Evolutionary conservation across 768 basidiomycete genomes (phyloP).

Genomic region (Ramaria rubella): DNA sequence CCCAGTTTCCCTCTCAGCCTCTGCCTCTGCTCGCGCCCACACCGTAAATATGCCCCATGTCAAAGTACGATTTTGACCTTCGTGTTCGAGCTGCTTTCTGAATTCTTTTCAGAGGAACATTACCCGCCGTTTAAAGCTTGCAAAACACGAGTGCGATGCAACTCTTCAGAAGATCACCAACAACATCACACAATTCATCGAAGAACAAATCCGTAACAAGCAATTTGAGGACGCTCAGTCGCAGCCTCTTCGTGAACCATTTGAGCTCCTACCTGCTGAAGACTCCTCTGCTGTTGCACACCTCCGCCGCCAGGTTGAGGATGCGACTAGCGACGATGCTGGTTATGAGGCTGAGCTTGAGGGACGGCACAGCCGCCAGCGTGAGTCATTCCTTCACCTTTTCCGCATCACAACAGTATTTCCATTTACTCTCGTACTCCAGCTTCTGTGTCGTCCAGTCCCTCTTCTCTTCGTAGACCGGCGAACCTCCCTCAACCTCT

Average conservation of each 20-base stretch:
- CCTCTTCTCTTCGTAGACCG: conserved; percentile 62
- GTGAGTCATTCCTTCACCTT: conserved; percentile 42
- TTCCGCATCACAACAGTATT: too few relatives aligned
- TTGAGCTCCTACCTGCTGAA: conserved; percentile 52
- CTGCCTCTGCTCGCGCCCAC: conserved; percentile 1
- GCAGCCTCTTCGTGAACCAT: conserved; percentile 47
- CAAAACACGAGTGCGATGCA: conserved; percentile 95
- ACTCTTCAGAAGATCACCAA: conserved; percentile 91
- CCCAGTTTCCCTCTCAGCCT: conserved; percentile 3
- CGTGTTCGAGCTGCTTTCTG: conserved; percentile 12
- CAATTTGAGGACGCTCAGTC: conserved; percentile 43
- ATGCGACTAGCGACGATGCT: conserved; percentile 66
- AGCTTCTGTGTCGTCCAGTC: conserved; percentile 67
- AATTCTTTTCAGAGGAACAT: conserved; percentile 69
- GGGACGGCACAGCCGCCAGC: conserved; percentile 61
- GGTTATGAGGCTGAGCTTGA: conserved; percentile 78
- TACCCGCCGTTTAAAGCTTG: conserved; percentile 83
- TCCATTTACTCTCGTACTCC: conserved; percentile 30
- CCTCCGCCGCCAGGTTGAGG: conserved; percentile 37
- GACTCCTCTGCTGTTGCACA: conserved; percentile 46
- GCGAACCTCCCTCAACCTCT: conserved; percentile 50
- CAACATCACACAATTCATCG: conserved; percentile 91
- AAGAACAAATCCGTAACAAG: conserved; percentile 41
- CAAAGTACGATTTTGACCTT: conserved; percentile 4
- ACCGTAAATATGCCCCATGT: conserved; percentile 10